Percentiles rank a stretch among this genome's conserved stretches.
phyloP scores from a whole-genome alignment of 257 asterid genomes.

The Pogostemon cablin region DNA sequence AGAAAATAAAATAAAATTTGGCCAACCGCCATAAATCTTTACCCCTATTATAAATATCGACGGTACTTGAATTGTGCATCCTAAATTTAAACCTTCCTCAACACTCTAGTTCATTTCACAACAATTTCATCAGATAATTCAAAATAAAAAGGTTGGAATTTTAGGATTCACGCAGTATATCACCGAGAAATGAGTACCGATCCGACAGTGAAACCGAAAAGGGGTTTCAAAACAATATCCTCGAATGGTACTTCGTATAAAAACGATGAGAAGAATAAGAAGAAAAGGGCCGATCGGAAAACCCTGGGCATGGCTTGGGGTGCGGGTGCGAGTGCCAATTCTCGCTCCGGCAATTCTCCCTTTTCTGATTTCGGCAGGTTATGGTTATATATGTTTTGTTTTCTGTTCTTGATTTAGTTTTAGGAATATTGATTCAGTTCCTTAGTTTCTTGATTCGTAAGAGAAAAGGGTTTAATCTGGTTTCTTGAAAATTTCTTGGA shows the following conservation, averaged over 20 bases:
- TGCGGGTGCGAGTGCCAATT: conserved; percentile 90
- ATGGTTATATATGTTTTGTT: too few species aligned
- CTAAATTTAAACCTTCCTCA: too few species aligned
- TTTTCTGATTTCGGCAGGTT: conserved; percentile 89
- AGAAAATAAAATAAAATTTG: too few species aligned
- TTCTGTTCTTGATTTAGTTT: not conserved
- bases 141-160: too few species aligned
- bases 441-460: not conserved
- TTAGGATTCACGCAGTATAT: too few species aligned
- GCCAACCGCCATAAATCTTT: too few species aligned
- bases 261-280: conserved; percentile 38
- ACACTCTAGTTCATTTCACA: too few species aligned
- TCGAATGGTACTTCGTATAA: not conserved
- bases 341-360: conserved; percentile 72
- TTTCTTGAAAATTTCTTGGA: too few species aligned
- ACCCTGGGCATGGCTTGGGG: conserved; percentile 97
- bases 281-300: conserved; percentile 60
- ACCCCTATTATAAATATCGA: too few species aligned
- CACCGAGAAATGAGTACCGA: conserved; percentile 44
- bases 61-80: too few species aligned
- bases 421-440: not conserved
- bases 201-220: conserved; percentile 42
- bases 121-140: too few species aligned
- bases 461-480: too few species aligned
- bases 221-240: not conserved